A percentile compares a stretch with the other conserved stretches of the same genome.
Evolutionary conservation across 2,329 filamentous ascomycete species (phyloP).

Genomic region (Coniella lustricola): DNA sequence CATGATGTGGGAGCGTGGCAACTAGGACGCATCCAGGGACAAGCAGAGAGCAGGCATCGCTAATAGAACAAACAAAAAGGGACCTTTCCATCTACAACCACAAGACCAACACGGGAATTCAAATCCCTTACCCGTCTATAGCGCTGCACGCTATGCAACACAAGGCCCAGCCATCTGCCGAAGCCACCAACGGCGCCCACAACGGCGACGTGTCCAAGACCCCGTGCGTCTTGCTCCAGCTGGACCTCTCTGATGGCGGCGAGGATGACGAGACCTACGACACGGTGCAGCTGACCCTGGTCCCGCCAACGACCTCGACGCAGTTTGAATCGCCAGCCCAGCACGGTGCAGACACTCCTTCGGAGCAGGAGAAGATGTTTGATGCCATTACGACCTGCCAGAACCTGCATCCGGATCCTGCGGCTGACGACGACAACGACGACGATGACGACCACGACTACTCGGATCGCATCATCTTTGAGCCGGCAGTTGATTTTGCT

Average conservation of each 20-base stretch:
- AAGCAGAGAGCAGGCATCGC: not conserved
- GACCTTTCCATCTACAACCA: conserved; percentile 59
- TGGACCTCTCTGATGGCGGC: conserved; percentile 54
- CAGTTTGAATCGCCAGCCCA: conserved; percentile 17
- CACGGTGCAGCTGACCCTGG: conserved; percentile 60
- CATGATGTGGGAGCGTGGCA: too few relatives aligned
- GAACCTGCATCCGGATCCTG: conserved; percentile 66
- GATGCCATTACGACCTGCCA: conserved; percentile 67
- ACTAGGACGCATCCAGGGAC: too few relatives aligned
- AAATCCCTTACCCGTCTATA: conserved; percentile 68
- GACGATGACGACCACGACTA: conserved; percentile 48
- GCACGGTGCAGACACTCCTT: conserved; percentile 20
- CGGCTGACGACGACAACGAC: conserved; percentile 50
- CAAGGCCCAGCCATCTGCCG: conserved; percentile 24
- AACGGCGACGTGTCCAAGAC: conserved; percentile 24
- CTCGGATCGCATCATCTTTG: conserved; percentile 50
- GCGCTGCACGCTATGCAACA: conserved; percentile 69
- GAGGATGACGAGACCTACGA: conserved; percentile 57
- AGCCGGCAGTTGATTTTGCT: conserved; percentile 51
- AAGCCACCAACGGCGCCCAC: not conserved
- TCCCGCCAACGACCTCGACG: conserved; percentile 35
- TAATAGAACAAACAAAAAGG: conserved; percentile 28
- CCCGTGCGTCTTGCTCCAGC: conserved; percentile 58
- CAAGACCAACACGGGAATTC: conserved; percentile 50
- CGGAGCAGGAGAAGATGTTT: conserved; percentile 46